Evolutionary conservation across 2,329 filamentous ascomycete species (phyloP), one percentile per base, ranked within the genome.

Genomic region (Teratosphaeria gauchensis): DNA sequence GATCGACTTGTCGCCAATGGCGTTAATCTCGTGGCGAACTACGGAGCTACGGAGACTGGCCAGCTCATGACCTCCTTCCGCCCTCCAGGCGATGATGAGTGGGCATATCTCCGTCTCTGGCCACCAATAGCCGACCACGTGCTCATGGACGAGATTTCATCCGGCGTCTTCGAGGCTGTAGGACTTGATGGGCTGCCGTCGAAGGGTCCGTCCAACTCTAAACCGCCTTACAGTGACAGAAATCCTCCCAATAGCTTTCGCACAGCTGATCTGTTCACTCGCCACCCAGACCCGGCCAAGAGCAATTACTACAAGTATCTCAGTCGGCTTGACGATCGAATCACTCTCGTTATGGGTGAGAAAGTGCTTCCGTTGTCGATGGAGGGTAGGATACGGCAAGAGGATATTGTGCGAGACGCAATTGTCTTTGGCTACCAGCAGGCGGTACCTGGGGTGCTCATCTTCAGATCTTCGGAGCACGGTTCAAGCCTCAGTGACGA

Each of bases 61-160:
- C 79, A 83, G 64, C 69, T 86, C 14, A 84, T 85, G 81, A 85
- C 81, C 0, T 84, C 82, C 0, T 78, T 80, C 62, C 74, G 84
- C 9, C 74, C 77, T 0, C 66, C 68, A 2, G 77, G 72, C 1
- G 84, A 86, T 67, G 78, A 77, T 51, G 78, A 75, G 2, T 87
- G 84, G 84, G 81, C 84, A 64, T 87, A 84, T 61, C 67, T 83
- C 6, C 70, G 67, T 21, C 75, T 73, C 59, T 74, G 69, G 61
- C 70, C 5, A 63, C 65, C 66, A 11, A 65, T 68, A 4, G 61
- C 67, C 9, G 64, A 70, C 21, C 62, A 63, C 48, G 66, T 66
- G 1, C 56, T 70, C 14, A 69, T 71, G 65, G 69, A 71, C 32
- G 74, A 57, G 59, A 74, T 66, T 66, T 73, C 68, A 63, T 66